Evolutionary conservation across 306 rosid species (phyloP), one percentile per base, ranked within the genome.

Genomic region (Dryas alaskensis): DNA sequence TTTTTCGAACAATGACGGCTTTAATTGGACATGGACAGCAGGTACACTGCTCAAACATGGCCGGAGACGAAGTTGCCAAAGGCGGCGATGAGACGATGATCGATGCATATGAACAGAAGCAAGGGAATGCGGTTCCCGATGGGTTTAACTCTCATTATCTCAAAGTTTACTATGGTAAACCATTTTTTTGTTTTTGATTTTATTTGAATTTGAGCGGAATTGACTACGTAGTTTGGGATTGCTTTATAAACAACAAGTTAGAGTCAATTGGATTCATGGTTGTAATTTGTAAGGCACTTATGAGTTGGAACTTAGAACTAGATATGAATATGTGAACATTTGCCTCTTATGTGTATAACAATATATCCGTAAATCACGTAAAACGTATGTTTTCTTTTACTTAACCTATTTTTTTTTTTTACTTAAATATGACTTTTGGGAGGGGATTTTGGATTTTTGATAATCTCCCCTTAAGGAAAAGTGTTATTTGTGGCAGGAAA

Each of bases 161-260:
- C 73, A 86, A 86, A 79, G 65, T 84, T 51, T 90, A 87, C 59
- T 92, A 90, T 48, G 89, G 97, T 92, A 85, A 22, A 17, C 60
- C 7, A n/a, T 1, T 19, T 31, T 73, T 7, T 19, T 0, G 1
- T n/a, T 12, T 62, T 5, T 1, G 5, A 7, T n/a, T 25, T 11
- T 57, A 2, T 43, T 10, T 16, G 6, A 1, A 7, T 72, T 55
- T 66, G 9, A 44, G 68, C 60, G 46, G 12, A 62, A 45, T 13
- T 60, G 16, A 6, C 22, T 44, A 13, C 0, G 2, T 11, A 44
- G 3, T 55, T 57, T 16, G 3, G 17, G 16, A 39, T 37, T 6
- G 3, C 39, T 65, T 46, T 46, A 11, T 53, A 65, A 65, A 6
- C 40, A 22, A 22, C 22, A 53, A 16, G 37, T 1, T 4, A 5